Conservation (phyloP, 139 green algal genomes). For the Zygnema cylindricum region DNA sequence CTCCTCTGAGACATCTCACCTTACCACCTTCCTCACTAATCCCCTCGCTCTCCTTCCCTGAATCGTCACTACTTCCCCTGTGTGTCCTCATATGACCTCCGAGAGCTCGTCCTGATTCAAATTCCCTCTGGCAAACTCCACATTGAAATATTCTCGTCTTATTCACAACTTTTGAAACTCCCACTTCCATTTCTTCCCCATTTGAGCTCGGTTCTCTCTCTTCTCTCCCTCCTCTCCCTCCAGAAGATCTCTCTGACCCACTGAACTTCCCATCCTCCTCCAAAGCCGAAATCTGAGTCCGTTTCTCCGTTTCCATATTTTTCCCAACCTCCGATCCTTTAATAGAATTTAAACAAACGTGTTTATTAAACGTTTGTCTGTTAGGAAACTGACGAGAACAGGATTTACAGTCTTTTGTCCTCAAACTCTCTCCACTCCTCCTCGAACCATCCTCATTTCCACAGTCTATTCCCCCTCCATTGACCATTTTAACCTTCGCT, state of each 20-base stretch:
- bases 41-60: background rate
- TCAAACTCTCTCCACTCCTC: background rate
- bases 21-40: background rate
- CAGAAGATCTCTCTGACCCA: background rate
- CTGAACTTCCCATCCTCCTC: background rate
- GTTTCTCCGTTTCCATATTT: background rate
- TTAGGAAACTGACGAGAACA: constrained; percentile 17
- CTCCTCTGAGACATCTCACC: background rate
- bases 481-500: background rate
- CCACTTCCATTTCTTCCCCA: background rate
- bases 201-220: background rate
- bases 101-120: background rate
- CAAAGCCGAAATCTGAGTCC: background rate
- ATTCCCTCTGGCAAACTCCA: background rate
- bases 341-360: background rate
- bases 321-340: background rate
- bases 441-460: background rate
- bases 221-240: background rate
- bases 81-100: constrained; percentile 15
- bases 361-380: background rate
- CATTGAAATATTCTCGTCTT: background rate
- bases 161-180: background rate
- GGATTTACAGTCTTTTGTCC: background rate
- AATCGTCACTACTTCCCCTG: background rate
- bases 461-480: background rate